Base-by-base conservation (phyloP, 2,329 filamentous ascomycete genomes). In the Ceratocystis destructans region DNA sequence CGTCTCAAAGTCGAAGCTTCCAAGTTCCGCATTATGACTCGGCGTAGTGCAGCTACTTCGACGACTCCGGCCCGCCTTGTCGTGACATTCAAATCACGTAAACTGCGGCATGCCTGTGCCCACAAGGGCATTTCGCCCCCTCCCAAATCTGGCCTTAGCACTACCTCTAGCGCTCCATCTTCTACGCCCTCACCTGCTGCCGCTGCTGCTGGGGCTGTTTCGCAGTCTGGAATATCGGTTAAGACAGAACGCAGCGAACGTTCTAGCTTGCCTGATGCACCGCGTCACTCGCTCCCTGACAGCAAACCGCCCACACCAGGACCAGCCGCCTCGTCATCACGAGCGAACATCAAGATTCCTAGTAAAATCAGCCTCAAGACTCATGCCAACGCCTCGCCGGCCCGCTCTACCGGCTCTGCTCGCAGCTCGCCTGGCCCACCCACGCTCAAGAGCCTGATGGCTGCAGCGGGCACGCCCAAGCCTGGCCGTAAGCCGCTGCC, bases 221-320 rank as follows among this genome's bases (percentile, higher is more conserved):
- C 67, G 6, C 53, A 62, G 22, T 66, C 66, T 5, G 45, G 25
- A n/a, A 31, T 65, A n/a, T 50, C 66, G 15, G 62, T 61, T n/a
- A 69, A 68, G 59, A 64, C 65, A n/a, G 67, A 67, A 6, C 65
- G 66, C 44, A 46, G 63, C n/a, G 62, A 67, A 12, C 62, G 66
- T 41, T 61, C 63, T n/a, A 50, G 28, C 8, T 50, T 68, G 15
- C 66, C 66, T n/a, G 66, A 68, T 15, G 48, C 20, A 3, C 62
- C 66, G 31, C 61, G 63, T 33, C 62, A 62, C 17, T 64, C 66
- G 1, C 55, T 67, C 28, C 66, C 66, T 22, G 55, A 67, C 37
- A 59, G 57, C 33, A 61, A 64, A n/a, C 8, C 17, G 20, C 31
- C 33, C 44, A 45, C 53, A 3, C 55, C 41, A 41, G 33, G 17